These are phyloP conservation scores for Trametes coccinea DNA, from an alignment of 768 basidiomycete species.

Conservation along the genomic window DNA sequence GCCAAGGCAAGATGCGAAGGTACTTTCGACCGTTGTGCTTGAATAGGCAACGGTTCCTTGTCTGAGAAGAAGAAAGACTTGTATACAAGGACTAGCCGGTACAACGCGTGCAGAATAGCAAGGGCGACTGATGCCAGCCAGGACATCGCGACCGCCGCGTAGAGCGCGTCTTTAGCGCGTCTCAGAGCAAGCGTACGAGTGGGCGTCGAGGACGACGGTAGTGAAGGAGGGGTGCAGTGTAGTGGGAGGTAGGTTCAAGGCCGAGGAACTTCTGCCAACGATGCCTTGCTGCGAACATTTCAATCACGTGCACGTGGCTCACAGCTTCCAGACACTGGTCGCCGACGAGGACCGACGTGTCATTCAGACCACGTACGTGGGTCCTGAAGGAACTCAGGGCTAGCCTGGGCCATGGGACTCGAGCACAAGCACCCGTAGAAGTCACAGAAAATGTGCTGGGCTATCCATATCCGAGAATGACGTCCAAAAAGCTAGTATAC, in stretches of 20 bases:
- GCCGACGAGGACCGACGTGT: too few species aligned
- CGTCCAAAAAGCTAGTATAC: constrained; percentile 2
- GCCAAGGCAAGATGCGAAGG: constrained; percentile 70
- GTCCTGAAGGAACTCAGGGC: too few species aligned
- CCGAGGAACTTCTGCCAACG: not conserved
- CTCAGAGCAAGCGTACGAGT: not conserved
- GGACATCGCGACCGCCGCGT: constrained; percentile 38
- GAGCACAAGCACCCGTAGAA: too few species aligned
- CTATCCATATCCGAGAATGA: not conserved
- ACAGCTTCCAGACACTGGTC: not conserved
- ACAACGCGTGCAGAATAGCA: constrained; percentile 57
- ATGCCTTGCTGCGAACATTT: not conserved
- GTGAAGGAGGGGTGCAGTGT: not conserved
- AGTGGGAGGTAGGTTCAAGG: not conserved
- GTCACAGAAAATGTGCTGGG: not conserved
- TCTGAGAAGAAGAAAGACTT: constrained; percentile 34
- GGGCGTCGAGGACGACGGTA: not conserved
- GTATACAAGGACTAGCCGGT: constrained; percentile 46
- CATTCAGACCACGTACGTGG: too few species aligned
- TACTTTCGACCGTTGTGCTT: constrained; percentile 52
- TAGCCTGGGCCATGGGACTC: too few species aligned
- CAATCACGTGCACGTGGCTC: not conserved
- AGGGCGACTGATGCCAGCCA: constrained; percentile 51
- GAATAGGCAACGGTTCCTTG: constrained; percentile 48
- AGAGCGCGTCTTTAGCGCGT: constrained; percentile 17